Evolutionary conservation across 805 yeast species (phyloP).

Genomic region (Zygotorulaspora chibaensis): DNA sequence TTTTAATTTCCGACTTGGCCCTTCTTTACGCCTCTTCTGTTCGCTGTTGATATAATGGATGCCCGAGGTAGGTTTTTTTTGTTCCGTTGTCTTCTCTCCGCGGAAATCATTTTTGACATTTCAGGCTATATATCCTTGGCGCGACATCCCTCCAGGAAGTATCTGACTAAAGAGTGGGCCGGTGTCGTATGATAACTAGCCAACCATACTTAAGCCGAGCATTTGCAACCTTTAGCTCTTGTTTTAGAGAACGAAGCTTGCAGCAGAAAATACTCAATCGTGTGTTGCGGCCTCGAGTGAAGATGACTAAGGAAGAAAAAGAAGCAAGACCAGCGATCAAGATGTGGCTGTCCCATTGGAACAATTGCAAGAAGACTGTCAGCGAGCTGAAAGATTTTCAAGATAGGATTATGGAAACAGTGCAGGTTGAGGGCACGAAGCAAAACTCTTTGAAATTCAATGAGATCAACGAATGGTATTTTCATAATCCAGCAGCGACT

Average conservation of each 20-base stretch:
- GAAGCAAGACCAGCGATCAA: slow-evolving; percentile 7
- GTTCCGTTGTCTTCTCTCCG: no score
- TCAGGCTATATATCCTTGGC: no score
- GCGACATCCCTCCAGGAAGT: no score
- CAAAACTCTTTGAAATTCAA: slow-evolving; percentile 20
- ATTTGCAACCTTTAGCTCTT: neutral
- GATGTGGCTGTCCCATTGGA: slow-evolving; percentile 16
- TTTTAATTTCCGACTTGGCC: neutral
- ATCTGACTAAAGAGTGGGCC: neutral
- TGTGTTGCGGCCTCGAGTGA: slow-evolving; percentile 2
- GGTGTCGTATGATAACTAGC: neutral
- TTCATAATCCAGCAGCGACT: slow-evolving; percentile 24
- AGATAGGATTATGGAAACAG: slow-evolving; percentile 21
- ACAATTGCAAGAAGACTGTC: slow-evolving; percentile 7
- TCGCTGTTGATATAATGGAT: no score
- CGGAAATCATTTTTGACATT: no score
- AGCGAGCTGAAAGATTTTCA: slow-evolving; percentile 20
- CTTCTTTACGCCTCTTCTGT: no score
- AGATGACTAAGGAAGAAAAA: slow-evolving; percentile 5
- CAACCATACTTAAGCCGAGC: neutral
- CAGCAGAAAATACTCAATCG: slow-evolving; percentile 8
- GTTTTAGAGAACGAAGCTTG: slow-evolving; percentile 3
- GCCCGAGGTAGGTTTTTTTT: no score
- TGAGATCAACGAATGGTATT: slow-evolving; percentile 34
- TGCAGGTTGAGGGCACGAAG: slow-evolving; percentile 15